A percentile compares a stretch with the other conserved stretches of the same genome.
phyloP scores from a whole-genome alignment of 2,329 filamentous ascomycete species.

The Aspergillus pseudoterreus region DNA sequence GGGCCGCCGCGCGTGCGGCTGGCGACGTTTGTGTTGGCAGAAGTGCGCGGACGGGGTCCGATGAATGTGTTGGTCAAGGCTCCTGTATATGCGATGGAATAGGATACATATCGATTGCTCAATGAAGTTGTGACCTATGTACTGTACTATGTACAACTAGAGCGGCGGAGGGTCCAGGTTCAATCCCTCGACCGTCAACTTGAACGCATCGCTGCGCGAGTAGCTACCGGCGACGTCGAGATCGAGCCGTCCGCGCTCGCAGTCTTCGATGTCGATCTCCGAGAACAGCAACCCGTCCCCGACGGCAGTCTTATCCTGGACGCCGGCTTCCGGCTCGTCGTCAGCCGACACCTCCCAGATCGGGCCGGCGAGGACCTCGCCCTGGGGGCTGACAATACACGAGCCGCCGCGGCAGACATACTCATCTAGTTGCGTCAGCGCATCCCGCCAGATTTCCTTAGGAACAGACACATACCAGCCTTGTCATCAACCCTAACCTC shows the following conservation, averaged over 20 bases:
- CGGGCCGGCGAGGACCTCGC: constrained; percentile 74
- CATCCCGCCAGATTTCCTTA: not conserved
- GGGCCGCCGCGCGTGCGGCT: constrained; percentile 60
- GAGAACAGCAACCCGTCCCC: constrained; percentile 57
- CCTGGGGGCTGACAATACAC: constrained; percentile 73
- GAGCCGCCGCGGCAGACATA: constrained; percentile 75
- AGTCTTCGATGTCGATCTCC: constrained; percentile 85
- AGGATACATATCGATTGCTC: not conserved
- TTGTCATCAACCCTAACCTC: not conserved
- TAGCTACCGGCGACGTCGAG: constrained; percentile 83
- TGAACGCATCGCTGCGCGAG: constrained; percentile 67
- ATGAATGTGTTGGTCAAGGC: constrained; percentile 69
- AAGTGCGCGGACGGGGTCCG: constrained; percentile 63
- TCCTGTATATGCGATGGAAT: constrained; percentile 56
- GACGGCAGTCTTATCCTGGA: constrained; percentile 28
- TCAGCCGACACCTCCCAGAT: constrained; percentile 65
- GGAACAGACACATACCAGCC: not conserved
- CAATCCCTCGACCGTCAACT: constrained; percentile 57
- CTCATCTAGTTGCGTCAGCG: constrained; percentile 1
- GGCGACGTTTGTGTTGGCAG: constrained; percentile 69
- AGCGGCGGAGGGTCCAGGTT: constrained; percentile 58
- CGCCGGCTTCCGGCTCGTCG: constrained; percentile 49
- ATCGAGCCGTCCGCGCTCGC: constrained; percentile 74
- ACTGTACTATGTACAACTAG: constrained; percentile 2
- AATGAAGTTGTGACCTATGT: too few species aligned